phyloP scores from a whole-genome alignment of 2,329 filamentous ascomycete species.

The Monilinia aucupariae region DNA sequence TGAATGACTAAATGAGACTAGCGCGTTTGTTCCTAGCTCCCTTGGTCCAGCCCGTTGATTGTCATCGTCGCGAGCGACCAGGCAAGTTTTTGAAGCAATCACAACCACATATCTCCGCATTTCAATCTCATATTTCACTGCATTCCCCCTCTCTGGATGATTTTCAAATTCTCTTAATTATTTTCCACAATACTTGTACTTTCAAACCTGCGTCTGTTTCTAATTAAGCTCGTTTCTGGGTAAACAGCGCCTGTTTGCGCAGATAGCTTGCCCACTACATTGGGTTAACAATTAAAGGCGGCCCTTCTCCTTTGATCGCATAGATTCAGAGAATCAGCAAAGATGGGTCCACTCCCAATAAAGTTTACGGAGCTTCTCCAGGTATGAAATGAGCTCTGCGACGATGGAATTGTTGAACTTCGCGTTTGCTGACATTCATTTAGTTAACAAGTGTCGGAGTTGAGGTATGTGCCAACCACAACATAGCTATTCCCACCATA shows the following conservation, averaged over 20 bases:
- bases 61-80: constrained; percentile 11
- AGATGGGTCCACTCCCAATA: constrained; percentile 62
- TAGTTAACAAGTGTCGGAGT: constrained; percentile 50
- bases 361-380: constrained; percentile 90
- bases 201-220: constrained; percentile 21
- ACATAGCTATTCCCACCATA: constrained; percentile 19
- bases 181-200: constrained; percentile 19
- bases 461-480: constrained; percentile 41
- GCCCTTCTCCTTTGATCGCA: constrained; percentile 27
- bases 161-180: constrained; percentile 25
- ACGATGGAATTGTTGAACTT: constrained; percentile 56
- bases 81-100: constrained; percentile 8
- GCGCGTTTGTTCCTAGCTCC: not conserved
- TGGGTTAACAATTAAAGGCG: constrained; percentile 18
- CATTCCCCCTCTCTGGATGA: constrained; percentile 21
- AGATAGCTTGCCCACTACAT: constrained; percentile 13
- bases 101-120: constrained; percentile 11
- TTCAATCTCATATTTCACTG: constrained; percentile 2
- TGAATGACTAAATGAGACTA: not conserved
- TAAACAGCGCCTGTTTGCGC: constrained; percentile 16
- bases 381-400: constrained; percentile 77
- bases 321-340: constrained; percentile 18
- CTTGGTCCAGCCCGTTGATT: constrained; percentile 7
- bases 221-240: constrained; percentile 29
- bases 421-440: constrained; percentile 27